Evolutionary conservation across 139 green algal species (phyloP), one percentile per base, ranked within the genome.

Genomic region (Coelastrella sp.): DNA sequence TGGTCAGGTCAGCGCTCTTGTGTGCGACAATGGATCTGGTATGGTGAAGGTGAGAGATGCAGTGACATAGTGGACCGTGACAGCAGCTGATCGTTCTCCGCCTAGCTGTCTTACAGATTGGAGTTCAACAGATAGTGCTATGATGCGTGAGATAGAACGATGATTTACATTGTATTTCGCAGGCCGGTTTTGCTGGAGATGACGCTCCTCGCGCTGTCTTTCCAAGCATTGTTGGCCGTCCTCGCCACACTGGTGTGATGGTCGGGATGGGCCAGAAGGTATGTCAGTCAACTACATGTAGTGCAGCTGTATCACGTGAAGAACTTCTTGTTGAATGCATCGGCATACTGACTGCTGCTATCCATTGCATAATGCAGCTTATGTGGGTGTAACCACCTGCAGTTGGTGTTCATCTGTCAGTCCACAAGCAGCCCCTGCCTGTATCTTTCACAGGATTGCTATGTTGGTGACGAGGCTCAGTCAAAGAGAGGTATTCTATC

Each of bases 1-100:
- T 17, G 95, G 89, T 34, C 94, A 99, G 87, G 92, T 98, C 8
- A 94, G 88, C 69, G 96, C 97, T 23, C 90, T 99, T 15, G 97
- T 99, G 34, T 98, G 96, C 88, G 97, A 99, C 92, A 99, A 99
- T 96, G 97, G 97, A 45, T 98, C 94, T 45, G 97, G 97, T 66
- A 99, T 99, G 97, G 96, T 99, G 34, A 99, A 99, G 93, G 89
- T 89, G 77, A 34, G 89, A 1, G 62, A 64, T 37, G 35, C 32
- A 27, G 30, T n/a, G 53, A 27, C 27, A 57, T 66, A 30, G 30
- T 15, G 23, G 64, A 73, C 38, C 19, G 23, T 15, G 37, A 27
- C 19, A 59, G 19, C 38, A 23, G 27, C 27, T 73, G 64, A 73
- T 73, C 64, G 64, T 30, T 73, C 34, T 25, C 34, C n/a, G 64